Evolutionary conservation across 495 filamentous ascomycete species (phyloP).

Genomic region (Acidiella bohemica): DNA sequence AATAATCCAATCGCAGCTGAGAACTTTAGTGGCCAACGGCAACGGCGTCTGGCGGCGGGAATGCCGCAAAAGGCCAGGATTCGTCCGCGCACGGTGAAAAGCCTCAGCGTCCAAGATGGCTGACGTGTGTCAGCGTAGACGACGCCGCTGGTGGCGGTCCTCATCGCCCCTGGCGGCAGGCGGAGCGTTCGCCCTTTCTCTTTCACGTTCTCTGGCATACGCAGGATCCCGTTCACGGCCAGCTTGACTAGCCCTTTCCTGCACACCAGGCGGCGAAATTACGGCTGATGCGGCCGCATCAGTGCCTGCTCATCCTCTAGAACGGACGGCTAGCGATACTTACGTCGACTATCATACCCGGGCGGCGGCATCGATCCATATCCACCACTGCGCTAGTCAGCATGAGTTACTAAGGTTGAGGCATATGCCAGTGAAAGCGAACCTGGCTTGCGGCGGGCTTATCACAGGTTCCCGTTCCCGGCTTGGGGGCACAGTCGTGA

Average conservation of each 20-base stretch:
- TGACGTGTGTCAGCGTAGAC: no score
- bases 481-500: constrained; percentile 5
- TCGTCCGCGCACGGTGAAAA: no score
- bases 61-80: no score
- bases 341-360: constrained; percentile 18
- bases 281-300: constrained; percentile 13
- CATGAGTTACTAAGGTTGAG: background rate
- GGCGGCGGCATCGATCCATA: background rate
- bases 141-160: no score
- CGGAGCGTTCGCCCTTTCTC: no score
- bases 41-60: no score
- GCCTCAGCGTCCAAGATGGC: no score
- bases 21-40: no score
- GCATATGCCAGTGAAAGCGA: constrained; percentile 2
- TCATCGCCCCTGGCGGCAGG: no score
- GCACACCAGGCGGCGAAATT: background rate
- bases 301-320: background rate
- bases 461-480: constrained; percentile 11
- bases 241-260: background rate
- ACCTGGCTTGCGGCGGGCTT: constrained; percentile 13
- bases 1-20: no score
- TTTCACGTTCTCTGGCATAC: background rate
- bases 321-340: constrained; percentile 5
- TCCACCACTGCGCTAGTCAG: constrained; percentile 14
- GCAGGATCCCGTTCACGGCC: background rate